Base-by-base conservation (phyloP, 208 protist genomes). In the Trypanosomatidae sp. region DNA sequence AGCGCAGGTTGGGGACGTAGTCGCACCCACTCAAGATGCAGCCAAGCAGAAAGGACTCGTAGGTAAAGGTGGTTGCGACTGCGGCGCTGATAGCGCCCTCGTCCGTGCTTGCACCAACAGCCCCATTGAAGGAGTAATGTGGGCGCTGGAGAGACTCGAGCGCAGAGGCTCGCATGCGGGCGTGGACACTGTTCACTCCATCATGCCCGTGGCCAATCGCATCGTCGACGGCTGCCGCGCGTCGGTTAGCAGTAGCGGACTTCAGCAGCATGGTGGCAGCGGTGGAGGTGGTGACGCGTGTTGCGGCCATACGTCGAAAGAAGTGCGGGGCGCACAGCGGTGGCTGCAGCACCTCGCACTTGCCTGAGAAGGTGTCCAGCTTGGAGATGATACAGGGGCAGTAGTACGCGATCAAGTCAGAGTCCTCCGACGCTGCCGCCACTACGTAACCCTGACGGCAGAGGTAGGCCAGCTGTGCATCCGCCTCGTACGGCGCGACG, bases 401-500 rank as follows among this genome's bases (percentile, higher is more conserved):
- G 66, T 87, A 93, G 88, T 98, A 99, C 3, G 95, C 97, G 55
- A 99, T 90, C 49, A 99, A 85, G 80, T 99, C 99, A 6, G 96
- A 99, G 83, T 99, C 99, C 79, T 99, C 99, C 5, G 98, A 99
- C 52, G 99, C 92, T 19, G 98, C 95, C 0, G 95, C 95, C 33
- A 92, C 73, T 2, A 99, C 95, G 78, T 95, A 89, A 12, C 97
- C 91, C 25, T 90, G 88, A 15, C 82, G 76, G 53, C 83, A 88
- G 4, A 99, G 82, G 74, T 95, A 99, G 8, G 98, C 97, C 10
- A 99, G 73, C 87, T 99, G 98, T 2, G 99, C 98, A 86, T 99
- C 99, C 0, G 99, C 99, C 92, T 99, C 99, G 81, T 99, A 99
- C 6, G 99, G 99, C n/a, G 99, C 94, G 4, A 99, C 98, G 15